Evolutionary conservation across 2,329 filamentous ascomycete species (phyloP).

Genomic region (Alternaria tenuissima): DNA sequence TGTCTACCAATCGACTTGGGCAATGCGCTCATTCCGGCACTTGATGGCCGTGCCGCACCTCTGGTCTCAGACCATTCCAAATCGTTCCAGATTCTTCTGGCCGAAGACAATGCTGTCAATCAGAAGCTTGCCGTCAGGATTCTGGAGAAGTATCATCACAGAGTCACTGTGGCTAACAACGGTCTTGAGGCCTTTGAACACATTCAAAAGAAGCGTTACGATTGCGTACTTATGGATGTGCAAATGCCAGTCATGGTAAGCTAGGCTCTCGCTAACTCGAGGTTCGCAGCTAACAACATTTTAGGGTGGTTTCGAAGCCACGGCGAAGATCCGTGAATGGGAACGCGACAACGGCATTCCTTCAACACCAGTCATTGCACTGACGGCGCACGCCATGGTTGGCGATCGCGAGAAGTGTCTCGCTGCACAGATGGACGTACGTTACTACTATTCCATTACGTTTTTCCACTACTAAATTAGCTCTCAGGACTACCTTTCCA

Average conservation of each 20-base stretch:
- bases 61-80: slow-evolving; percentile 92
- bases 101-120: slow-evolving; percentile 97
- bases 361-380: slow-evolving; percentile 92
- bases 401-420: slow-evolving; percentile 98
- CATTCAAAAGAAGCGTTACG: slow-evolving; percentile 91
- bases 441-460: slow-evolving; percentile 17
- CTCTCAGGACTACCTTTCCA: slow-evolving; percentile 83
- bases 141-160: slow-evolving; percentile 93
- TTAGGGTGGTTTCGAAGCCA: slow-evolving; percentile 94
- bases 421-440: slow-evolving; percentile 91
- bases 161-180: slow-evolving; percentile 92
- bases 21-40: slow-evolving; percentile 93
- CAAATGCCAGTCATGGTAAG: slow-evolving; percentile 99
- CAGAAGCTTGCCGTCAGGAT: slow-evolving; percentile 97
- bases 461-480: slow-evolving; percentile 20
- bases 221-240: slow-evolving; percentile 98
- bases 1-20: slow-evolving; percentile 93
- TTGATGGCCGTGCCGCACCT: slow-evolving; percentile 91
- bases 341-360: slow-evolving; percentile 82
- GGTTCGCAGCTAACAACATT: slow-evolving; percentile 48
- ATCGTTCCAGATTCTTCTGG: slow-evolving; percentile 92
- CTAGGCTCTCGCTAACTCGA: background rate
- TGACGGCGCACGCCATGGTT: slow-evolving; percentile 98
- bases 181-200: slow-evolving; percentile 91
- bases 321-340: slow-evolving; percentile 94